Evolutionary conservation across 2,329 filamentous ascomycete genomes (phyloP).

Genomic region (Calonectria pseudoreteaudii): DNA sequence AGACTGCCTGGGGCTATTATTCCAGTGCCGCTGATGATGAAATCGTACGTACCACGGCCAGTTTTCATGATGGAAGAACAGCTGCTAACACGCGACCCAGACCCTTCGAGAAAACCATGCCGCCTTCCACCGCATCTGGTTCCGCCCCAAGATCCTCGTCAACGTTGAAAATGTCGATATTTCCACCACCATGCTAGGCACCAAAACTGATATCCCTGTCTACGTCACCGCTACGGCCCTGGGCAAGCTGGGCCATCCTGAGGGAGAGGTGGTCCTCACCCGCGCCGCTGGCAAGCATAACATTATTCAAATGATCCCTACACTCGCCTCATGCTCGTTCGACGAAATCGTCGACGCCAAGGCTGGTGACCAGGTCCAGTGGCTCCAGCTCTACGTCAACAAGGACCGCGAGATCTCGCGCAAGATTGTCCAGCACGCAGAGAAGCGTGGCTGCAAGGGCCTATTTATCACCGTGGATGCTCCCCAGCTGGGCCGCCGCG

Average conservation of each 20-base stretch:
- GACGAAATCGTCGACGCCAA: constrained; percentile 95
- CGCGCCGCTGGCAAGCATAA: constrained; percentile 86
- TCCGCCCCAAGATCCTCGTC: constrained; percentile 88
- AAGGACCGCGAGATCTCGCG: constrained; percentile 92
- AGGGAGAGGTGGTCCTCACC: constrained; percentile 93
- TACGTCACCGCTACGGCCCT: constrained; percentile 97
- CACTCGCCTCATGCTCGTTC: constrained; percentile 94
- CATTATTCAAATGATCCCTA: constrained; percentile 98
- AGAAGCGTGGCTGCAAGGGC: constrained; percentile 90
- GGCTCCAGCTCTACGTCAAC: constrained; percentile 98
- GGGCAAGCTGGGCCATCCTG: constrained; percentile 92
- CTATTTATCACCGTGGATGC: constrained; percentile 99
- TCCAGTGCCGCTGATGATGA: constrained; percentile 80
- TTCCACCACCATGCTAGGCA: constrained; percentile 93
- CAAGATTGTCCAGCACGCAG: constrained; percentile 91
- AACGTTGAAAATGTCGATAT: constrained; percentile 91
- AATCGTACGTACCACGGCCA: constrained; percentile 47
- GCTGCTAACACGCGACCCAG: constrained; percentile 54
- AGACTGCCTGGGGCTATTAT: constrained; percentile 97
- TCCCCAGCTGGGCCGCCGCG: constrained; percentile 90
- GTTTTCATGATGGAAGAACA: not conserved
- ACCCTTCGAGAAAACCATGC: constrained; percentile 95
- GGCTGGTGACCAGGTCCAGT: constrained; percentile 85
- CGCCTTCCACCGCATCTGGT: constrained; percentile 98
- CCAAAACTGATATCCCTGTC: constrained; percentile 86